Evolutionary conservation across 108 stramenopile genomes (phyloP).

Genomic region (Skeletonema potamos): DNA sequence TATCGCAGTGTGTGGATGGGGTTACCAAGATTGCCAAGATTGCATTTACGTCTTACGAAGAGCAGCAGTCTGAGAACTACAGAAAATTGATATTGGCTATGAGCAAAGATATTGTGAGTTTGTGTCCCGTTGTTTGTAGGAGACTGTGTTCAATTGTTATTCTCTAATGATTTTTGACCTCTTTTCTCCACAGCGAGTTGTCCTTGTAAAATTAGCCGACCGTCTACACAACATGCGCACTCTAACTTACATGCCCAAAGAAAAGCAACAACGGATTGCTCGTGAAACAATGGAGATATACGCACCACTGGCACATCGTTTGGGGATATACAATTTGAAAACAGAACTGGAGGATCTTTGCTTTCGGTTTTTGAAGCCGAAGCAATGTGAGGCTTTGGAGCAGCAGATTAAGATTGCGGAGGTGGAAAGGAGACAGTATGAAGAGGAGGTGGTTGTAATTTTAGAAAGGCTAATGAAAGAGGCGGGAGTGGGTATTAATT

Average conservation of each 20-base stretch:
- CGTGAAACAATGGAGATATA: conserved; percentile 49
- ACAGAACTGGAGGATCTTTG: conserved; percentile 50
- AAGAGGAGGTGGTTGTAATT: conserved; percentile 27
- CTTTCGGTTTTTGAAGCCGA: conserved; percentile 32
- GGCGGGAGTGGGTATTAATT: conserved; percentile 2
- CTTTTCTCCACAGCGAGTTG: conserved; percentile 1
- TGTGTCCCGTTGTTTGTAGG: not conserved
- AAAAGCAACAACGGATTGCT: conserved; percentile 31
- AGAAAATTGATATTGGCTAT: conserved; percentile 31
- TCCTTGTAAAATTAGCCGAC: conserved; percentile 38
- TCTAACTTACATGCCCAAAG: conserved; percentile 20
- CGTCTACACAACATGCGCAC: conserved; percentile 41
- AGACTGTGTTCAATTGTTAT: not conserved
- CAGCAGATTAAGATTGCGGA: conserved; percentile 5
- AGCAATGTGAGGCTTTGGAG: conserved; percentile 10
- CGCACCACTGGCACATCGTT: conserved; percentile 43
- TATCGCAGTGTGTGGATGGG: conserved; percentile 27
- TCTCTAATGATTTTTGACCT: not conserved
- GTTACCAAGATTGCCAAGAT: conserved; percentile 34
- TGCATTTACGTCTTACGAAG: conserved; percentile 3
- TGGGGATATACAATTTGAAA: conserved; percentile 47
- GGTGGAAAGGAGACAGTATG: conserved; percentile 21
- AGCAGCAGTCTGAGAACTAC: conserved; percentile 27
- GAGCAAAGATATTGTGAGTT: conserved; percentile 15
- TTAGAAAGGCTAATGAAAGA: conserved; percentile 32